Base-by-base conservation (phyloP, 768 basidiomycete species). In the Obba rivulosa region DNA sequence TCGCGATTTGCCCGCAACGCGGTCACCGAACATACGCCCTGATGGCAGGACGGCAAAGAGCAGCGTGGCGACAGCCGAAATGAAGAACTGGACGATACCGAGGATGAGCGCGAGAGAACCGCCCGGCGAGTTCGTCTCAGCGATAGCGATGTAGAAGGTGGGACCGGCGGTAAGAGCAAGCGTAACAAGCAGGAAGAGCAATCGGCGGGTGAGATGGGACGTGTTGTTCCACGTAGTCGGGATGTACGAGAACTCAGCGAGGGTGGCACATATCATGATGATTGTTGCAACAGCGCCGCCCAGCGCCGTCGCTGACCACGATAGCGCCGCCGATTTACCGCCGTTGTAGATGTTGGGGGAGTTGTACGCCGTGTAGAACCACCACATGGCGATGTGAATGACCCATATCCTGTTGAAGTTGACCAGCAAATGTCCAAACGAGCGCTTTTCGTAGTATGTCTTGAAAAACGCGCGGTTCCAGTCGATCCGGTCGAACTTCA, bases 391-490 rank as follows among this genome's bases (percentile, higher is more conserved):
- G 50, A 99, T 74, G 70, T 98, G 96, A 54, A 95, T 87, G 67
- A 98, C 92, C 94, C 96, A 99, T 58, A 99, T 91, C 41, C 95
- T 90, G 72, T 98, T 98, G 75, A 99, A 99, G 76, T 99, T 97
- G 78, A 99, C 94, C 50, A 98, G 79, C 1, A 98, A 77, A 66
- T 99, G 96, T 35, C 92, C 88, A 66, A 95, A 92, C 0, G 94
- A 94, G 24, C 96, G 92, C 62, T 93, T 92, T 68, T 99, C 96
- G 55, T 86, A 92, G 69, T 98, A 99, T 0, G 95, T 98, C 74
- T 99, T 98, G 88, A 93, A 96, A 69, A 98, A 98, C 3, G 85
- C 94, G 22, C 85, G 77, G 60, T 87, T 86, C 96, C 96, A 99
- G 54, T 98, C 95, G 57, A 99, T 84, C 43, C 90, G 83, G 66